A percentile compares a stretch with the other conserved stretches of the same genome.
Conservation (phyloP, 2,329 filamentous ascomycete genomes). For the Neonectria hederae region DNA sequence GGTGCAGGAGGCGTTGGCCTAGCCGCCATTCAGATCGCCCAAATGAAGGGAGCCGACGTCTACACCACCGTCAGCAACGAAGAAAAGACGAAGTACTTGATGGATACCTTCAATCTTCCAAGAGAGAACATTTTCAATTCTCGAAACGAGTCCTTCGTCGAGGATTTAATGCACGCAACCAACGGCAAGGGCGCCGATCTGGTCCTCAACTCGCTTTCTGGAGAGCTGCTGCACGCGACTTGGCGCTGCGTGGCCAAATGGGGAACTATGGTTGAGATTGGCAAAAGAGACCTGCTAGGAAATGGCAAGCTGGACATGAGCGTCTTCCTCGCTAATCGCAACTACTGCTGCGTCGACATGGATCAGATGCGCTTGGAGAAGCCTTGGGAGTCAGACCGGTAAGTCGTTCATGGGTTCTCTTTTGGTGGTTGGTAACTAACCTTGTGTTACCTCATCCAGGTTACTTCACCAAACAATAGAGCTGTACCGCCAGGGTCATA, state of each 20-base stretch:
- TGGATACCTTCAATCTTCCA: constrained; percentile 44
- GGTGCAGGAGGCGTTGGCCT: constrained; percentile 48
- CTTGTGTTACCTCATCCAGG: no score
- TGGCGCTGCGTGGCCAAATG: constrained; percentile 57
- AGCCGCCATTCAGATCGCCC: constrained; percentile 45
- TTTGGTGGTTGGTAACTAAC: no score
- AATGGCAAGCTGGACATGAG: constrained; percentile 55
- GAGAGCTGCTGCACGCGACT: constrained; percentile 52
- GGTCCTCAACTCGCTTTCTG: constrained; percentile 53
- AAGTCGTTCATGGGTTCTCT: no score
- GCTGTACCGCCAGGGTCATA: no score
- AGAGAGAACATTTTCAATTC: constrained; percentile 48
- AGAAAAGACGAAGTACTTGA: constrained; percentile 49
- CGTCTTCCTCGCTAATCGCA: constrained; percentile 51
- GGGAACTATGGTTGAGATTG: constrained; percentile 58
- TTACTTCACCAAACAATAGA: no score
- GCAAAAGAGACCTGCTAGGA: constrained; percentile 53
- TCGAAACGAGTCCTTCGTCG: constrained; percentile 45
- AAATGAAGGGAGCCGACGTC: constrained; percentile 47
- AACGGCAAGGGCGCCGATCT: constrained; percentile 47
- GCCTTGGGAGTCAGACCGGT: no score
- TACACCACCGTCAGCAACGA: constrained; percentile 49
- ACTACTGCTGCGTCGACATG: constrained; percentile 48
- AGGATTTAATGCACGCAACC: constrained; percentile 41
- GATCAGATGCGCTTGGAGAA: constrained; percentile 39